Conservation (phyloP, 352 stramenopile species). For the Globisporangium cylindrosporum region DNA sequence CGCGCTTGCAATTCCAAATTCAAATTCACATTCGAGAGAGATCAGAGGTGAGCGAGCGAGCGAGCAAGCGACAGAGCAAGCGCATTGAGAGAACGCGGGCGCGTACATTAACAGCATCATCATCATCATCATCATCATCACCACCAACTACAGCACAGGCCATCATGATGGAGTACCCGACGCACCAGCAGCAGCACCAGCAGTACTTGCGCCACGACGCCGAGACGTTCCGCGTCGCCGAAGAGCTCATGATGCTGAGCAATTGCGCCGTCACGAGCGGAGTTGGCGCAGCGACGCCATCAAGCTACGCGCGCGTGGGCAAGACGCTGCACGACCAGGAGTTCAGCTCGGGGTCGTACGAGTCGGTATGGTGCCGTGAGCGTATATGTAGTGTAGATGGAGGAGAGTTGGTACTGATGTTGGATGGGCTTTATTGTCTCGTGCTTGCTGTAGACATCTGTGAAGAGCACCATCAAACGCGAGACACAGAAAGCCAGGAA, state of each 20-base stretch:
- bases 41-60: conserved; percentile 11
- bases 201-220: conserved; percentile 39
- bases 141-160: not conserved
- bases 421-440: not conserved
- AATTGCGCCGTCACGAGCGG: conserved; percentile 19
- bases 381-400: not conserved
- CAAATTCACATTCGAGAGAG: conserved; percentile 28
- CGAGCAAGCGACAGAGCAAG: conserved; percentile 3
- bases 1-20: conserved; percentile 28
- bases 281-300: not conserved
- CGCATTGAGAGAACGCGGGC: not conserved
- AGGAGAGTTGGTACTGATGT: not conserved
- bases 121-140: not conserved
- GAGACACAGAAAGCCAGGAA: not conserved
- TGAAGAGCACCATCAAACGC: conserved; percentile 11
- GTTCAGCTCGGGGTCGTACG: not conserved
- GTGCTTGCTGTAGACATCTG: not conserved
- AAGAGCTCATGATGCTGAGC: conserved; percentile 79
- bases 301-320: not conserved
- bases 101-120: not conserved
- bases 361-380: not conserved
- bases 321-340: conserved; percentile 3
- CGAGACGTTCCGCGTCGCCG: conserved; percentile 71
- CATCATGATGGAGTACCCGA: conserved; percentile 32
- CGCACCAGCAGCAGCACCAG: conserved; percentile 6